phyloP scores from a whole-genome alignment of 2,329 filamentous ascomycete genomes.

The Ceratocystiopsis brevicomis region DNA sequence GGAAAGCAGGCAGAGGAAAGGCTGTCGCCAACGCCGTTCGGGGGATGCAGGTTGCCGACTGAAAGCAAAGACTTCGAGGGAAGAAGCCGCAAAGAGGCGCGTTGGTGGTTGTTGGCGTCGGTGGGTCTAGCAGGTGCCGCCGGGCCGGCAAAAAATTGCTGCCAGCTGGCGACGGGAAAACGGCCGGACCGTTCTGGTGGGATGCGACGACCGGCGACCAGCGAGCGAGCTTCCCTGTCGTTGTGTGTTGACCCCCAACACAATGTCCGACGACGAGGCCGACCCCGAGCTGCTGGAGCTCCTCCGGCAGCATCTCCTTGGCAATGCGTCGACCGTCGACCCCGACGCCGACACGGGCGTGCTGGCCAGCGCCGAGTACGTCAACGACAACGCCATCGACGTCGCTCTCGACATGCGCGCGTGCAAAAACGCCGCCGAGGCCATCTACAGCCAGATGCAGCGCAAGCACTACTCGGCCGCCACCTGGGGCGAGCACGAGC shows the following conservation, averaged over 20 bases:
- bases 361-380: slow-evolving; percentile 61
- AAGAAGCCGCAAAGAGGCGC: too few relatives aligned
- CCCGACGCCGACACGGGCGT: slow-evolving; percentile 61
- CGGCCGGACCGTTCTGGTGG: too few relatives aligned
- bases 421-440: slow-evolving; percentile 63
- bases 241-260: background rate
- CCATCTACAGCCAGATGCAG: slow-evolving; percentile 68
- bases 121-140: too few relatives aligned
- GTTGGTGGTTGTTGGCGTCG: too few relatives aligned
- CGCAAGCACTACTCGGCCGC: slow-evolving; percentile 65
- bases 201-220: too few relatives aligned
- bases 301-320: slow-evolving; percentile 59
- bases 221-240: too few relatives aligned
- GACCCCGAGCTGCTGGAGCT: slow-evolving; percentile 77
- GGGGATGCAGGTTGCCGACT: too few relatives aligned
- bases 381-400: slow-evolving; percentile 85
- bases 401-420: slow-evolving; percentile 71
- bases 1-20: too few relatives aligned
- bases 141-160: too few relatives aligned
- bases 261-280: slow-evolving; percentile 80
- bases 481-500: slow-evolving; percentile 71
- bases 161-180: too few relatives aligned
- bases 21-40: too few relatives aligned
- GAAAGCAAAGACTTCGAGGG: too few relatives aligned
- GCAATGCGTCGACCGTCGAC: slow-evolving; percentile 28